Evolutionary conservation across 768 basidiomycete genomes (phyloP), one percentile per base, ranked within the genome.

Genomic region (Suillus lakei): DNA sequence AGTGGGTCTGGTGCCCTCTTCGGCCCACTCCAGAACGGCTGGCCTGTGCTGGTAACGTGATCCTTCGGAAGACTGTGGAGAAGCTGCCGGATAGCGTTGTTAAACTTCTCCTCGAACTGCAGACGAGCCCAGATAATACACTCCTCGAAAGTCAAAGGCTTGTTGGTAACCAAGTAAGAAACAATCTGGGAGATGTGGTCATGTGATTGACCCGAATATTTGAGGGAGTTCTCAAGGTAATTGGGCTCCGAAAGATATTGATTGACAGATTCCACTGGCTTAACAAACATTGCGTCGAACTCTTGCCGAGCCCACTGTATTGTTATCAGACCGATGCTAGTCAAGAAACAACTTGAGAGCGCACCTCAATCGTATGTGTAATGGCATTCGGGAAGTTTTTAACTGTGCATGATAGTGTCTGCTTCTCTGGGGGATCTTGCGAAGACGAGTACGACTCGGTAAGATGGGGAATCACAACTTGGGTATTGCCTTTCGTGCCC

Each of bases 301-400:
- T 93, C 92, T 71, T 90, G 88, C 70, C 96, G 90, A 71, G 92
- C 90, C 98, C 98, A 99, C 94, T 95, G 71, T 13, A 64, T 60
- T 63, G 32, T 26, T 62, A 55, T 36, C 63, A 60, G 44, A 54
- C n/a, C 46, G 75, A 21, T 12, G 36, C 23, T 26, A n/a, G 30
- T 23, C 4, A 32, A 28, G 51, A 48, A 13, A 15, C 28, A 21
- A 53, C 26, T 38, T 13, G 53, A 46, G 21, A 28, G 74, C 85
- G 36, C 63, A 93, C 94, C 84, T 98, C 95, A 66, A 99, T 99
- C 8, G 96, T 98, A 79, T 99, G 98, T 69, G 94, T 91, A 71
- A 99, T 99, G 30, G 92, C 91, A 76, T 99, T 96, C 12, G 98
- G 98, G 86, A 99, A 99, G 79, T 94, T 98, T 83, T 98, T 99